Evolutionary conservation across 176 grass and related monocot species (phyloP).

Genomic region (Musa troglodytarum): DNA sequence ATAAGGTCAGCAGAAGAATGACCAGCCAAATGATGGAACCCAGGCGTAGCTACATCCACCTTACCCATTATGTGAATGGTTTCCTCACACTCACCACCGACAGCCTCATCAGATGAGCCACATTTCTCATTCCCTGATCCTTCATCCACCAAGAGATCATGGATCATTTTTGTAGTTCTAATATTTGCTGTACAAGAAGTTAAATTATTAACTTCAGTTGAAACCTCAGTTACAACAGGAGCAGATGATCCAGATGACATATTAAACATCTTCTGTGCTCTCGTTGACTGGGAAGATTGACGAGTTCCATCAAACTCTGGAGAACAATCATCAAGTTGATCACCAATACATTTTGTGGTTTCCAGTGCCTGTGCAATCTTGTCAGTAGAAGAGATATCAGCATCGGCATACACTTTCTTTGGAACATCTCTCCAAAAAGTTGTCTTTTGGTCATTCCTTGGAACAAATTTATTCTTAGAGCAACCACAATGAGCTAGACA

Average conservation of each 20-base stretch:
- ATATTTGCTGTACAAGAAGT: constrained; percentile 21
- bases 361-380: constrained; percentile 31
- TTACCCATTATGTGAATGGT: constrained; percentile 7
- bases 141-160: constrained; percentile 52
- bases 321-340: constrained; percentile 21
- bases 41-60: constrained; percentile 20
- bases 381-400: constrained; percentile 25
- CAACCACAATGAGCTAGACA: constrained; percentile 29
- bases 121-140: constrained; percentile 68
- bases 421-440: constrained; percentile 41
- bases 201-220: constrained; percentile 45
- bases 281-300: constrained; percentile 33
- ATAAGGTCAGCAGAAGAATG: not conserved
- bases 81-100: constrained; percentile 32
- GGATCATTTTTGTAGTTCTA: constrained; percentile 24
- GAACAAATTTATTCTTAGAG: constrained; percentile 36
- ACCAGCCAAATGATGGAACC: not conserved
- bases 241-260: constrained; percentile 75
- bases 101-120: constrained; percentile 58
- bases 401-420: constrained; percentile 27
- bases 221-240: constrained; percentile 64
- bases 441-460: constrained; percentile 25
- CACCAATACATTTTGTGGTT: constrained; percentile 17
- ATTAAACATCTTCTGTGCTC: constrained; percentile 36
- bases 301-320: constrained; percentile 17